A percentile compares a stretch with the other conserved stretches of the same genome.
Conservation (phyloP, 441 rosid species). For the Raphanus hybrid region DNA sequence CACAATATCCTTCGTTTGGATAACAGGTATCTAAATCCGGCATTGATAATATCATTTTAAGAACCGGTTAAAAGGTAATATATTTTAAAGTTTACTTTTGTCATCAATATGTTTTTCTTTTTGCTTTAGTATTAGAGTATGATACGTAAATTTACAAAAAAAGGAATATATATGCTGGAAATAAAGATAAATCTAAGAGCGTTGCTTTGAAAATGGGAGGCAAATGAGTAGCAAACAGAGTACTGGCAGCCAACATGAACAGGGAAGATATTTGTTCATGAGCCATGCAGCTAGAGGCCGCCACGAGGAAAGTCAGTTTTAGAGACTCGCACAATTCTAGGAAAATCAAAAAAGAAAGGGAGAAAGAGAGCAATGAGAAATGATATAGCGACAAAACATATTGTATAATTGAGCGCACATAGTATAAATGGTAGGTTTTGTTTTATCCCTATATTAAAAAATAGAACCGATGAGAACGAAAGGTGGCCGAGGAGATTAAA, state of each 20-base stretch:
- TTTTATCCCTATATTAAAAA: constrained; percentile 4
- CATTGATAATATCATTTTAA: not conserved
- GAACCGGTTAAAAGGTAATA: not conserved
- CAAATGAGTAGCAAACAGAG: not conserved
- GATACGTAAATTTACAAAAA: no score
- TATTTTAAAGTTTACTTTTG: not conserved
- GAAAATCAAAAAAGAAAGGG: not conserved
- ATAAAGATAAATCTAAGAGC: not conserved
- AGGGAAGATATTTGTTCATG: not conserved
- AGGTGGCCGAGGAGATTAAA: constrained; percentile 15
- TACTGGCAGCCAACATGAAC: not conserved
- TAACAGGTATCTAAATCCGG: not conserved
- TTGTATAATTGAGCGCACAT: constrained; percentile 19
- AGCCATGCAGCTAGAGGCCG: not conserved
- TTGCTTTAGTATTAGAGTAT: not conserved
- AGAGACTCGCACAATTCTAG: not conserved
- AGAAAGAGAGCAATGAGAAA: not conserved
- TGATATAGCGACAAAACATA: constrained; percentile 9
- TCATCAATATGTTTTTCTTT: not conserved
- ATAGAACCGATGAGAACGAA: constrained; percentile 6
- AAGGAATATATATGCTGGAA: no score
- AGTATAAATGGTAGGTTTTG: constrained; percentile 6
- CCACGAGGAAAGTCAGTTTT: constrained; percentile 12
- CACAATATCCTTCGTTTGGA: not conserved
- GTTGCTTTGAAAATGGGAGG: not conserved